phyloP scores from a whole-genome alignment of 1,139 yeast species.

The Geotrichum aggregatum region DNA sequence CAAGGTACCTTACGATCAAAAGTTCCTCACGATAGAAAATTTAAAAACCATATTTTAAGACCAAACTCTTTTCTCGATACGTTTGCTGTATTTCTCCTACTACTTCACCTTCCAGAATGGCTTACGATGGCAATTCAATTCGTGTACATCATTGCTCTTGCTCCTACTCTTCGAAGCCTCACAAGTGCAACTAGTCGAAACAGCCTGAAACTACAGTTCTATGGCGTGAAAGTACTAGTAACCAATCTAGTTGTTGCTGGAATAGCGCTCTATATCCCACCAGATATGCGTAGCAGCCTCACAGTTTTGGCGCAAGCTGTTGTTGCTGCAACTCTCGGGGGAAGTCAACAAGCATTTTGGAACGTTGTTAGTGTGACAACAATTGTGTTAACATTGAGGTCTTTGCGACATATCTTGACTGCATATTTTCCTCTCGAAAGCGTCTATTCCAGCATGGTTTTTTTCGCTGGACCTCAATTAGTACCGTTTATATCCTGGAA shows the following conservation, averaged over 20 bases:
- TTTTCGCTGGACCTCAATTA: constrained; percentile 6
- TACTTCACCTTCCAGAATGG: constrained; percentile 32
- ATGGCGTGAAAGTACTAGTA: constrained; percentile 21
- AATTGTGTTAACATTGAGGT: constrained; percentile 29
- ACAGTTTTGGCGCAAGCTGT: constrained; percentile 37
- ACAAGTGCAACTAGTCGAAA: constrained; percentile 9
- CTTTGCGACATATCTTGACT: constrained; percentile 26
- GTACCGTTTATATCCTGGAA: constrained; percentile 4
- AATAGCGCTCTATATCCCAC: constrained; percentile 29
- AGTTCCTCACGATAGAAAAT: neutral
- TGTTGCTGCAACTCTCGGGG: constrained; percentile 38
- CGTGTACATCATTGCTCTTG: constrained; percentile 30
- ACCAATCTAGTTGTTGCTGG: constrained; percentile 28
- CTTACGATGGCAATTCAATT: constrained; percentile 32
- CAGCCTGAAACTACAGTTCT: constrained; percentile 10
- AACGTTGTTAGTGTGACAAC: constrained; percentile 37
- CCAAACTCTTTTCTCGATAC: constrained; percentile 37
- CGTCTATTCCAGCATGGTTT: constrained; percentile 1
- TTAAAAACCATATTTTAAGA: constrained; percentile 24
- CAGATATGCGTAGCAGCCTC: constrained; percentile 29
- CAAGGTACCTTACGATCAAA: no score
- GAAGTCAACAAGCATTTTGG: constrained; percentile 33
- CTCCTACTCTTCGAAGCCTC: constrained; percentile 18
- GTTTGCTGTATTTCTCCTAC: constrained; percentile 33
- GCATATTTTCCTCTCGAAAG: constrained; percentile 13